Base-by-base conservation (phyloP, 164 flowering plant species). In the Vitis rotundifolia region DNA sequence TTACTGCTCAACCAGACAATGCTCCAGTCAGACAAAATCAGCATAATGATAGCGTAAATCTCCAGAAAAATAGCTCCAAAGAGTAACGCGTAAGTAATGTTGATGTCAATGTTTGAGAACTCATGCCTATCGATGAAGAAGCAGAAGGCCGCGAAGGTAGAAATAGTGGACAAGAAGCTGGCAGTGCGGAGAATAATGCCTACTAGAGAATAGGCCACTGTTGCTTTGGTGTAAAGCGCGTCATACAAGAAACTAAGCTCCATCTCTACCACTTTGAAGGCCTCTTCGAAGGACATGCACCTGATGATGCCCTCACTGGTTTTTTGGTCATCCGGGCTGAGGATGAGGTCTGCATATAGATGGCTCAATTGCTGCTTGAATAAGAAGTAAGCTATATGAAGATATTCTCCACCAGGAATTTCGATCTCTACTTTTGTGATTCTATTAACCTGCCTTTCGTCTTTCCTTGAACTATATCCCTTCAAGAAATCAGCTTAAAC, bases 11-110 rank as follows among this genome's bases (percentile, higher is more conserved):
- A 18, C 61, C 60, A 63, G 13, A 52, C 16, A 18, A 70, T 16
- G 4, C 44, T 12, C 73, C 67, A 70, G 26, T 62, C 67, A 9
- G 73, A 62, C 2, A 10, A 54, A 61, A 70, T 11, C 11, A 62
- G 16, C 11, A 13, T 8, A 16, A 62, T 7, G 15, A 51, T 1
- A 16, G 73, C 47, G 9, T 52, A 70, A 14, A 54, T 3, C 64
- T 61, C 73, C 9, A 70, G 28, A 63, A 54, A 7, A n/a, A 70
- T 8, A 29, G 73, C 73, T 37, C 73, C 67, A 6, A 63, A 53
- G 16, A 70, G 31, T 61, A 70, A 62, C 22, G 44, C 0, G 52
- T 52, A 13, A 49, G 53, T 57, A 9, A 68, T 48, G 31, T 10
- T 14, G 11, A 68, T 22, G 52, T 68, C 55, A 14, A 48, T 18